phyloP scores from a whole-genome alignment of 1,139 yeast genomes.

The Debaryomyces robertsiae region DNA sequence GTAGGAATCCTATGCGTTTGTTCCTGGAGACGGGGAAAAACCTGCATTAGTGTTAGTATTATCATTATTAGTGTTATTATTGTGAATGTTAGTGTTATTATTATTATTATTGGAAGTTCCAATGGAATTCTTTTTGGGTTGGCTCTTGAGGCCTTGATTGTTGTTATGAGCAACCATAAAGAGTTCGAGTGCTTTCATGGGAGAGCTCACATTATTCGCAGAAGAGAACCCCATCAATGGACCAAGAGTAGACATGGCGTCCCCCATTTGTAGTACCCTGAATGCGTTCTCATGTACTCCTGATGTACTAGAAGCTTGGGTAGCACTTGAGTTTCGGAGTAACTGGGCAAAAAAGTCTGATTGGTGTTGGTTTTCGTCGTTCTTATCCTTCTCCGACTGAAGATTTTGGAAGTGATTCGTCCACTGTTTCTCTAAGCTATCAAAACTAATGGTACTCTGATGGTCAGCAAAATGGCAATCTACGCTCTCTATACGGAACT shows the following conservation, averaged over 20 bases:
- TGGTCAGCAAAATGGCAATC: conserved; percentile 53
- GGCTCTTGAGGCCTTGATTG: conserved; percentile 17
- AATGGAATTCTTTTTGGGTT: not conserved
- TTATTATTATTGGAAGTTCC: not conserved
- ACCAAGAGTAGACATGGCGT: conserved; percentile 70
- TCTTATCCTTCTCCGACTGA: conserved; percentile 19
- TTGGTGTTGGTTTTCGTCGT: conserved; percentile 18
- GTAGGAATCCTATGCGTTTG: too few species aligned
- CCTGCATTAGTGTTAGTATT: too few species aligned
- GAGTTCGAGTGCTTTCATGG: conserved; percentile 59
- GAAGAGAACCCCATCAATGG: conserved; percentile 63
- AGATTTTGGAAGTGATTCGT: conserved; percentile 13
- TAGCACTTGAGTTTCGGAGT: conserved; percentile 28
- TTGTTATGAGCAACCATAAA: conserved; percentile 39
- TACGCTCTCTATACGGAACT: conserved; percentile 68
- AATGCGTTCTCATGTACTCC: conserved; percentile 69
- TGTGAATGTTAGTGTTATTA: too few species aligned
- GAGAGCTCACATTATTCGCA: conserved; percentile 49
- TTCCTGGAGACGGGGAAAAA: not conserved
- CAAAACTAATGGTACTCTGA: conserved; percentile 28
- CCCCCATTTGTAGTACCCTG: conserved; percentile 73
- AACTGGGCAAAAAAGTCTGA: conserved; percentile 28
- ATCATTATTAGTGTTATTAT: too few species aligned
- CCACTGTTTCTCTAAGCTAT: conserved; percentile 32
- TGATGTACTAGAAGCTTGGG: conserved; percentile 34